Conservation (phyloP, 768 basidiomycete genomes). For the Auricularia cornea region DNA sequence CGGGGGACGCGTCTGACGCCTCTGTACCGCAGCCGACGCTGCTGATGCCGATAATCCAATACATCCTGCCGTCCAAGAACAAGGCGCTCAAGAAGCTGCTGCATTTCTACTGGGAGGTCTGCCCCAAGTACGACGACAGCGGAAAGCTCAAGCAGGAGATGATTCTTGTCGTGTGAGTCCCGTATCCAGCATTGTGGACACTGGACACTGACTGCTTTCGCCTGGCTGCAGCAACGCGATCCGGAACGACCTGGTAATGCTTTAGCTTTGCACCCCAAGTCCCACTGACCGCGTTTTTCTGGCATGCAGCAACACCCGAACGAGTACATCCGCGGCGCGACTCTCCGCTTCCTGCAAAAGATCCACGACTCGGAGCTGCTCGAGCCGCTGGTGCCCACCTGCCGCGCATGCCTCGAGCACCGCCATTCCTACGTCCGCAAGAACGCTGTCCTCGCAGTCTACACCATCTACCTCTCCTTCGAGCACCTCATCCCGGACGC, state of each 20-base stretch:
- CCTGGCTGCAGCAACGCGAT: slow-evolving; percentile 70
- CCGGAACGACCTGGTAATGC: slow-evolving; percentile 69
- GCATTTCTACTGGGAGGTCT: slow-evolving; percentile 96
- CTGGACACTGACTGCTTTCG: too few relatives aligned
- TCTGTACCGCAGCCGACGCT: slow-evolving; percentile 73
- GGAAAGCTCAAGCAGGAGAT: slow-evolving; percentile 99
- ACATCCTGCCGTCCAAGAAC: slow-evolving; percentile 88
- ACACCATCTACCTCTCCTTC: slow-evolving; percentile 88
- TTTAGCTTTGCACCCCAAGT: slow-evolving; percentile 1
- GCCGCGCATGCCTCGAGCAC: slow-evolving; percentile 91
- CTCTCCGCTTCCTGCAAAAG: slow-evolving; percentile 92
- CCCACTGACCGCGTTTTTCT: slow-evolving; percentile 9
- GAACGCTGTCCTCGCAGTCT: slow-evolving; percentile 95
- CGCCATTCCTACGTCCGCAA: slow-evolving; percentile 97
- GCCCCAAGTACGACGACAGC: slow-evolving; percentile 93
- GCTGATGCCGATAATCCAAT: slow-evolving; percentile 98
- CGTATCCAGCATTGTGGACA: too few relatives aligned
- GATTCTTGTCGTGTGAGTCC: slow-evolving; percentile 92
- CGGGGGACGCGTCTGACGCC: too few relatives aligned
- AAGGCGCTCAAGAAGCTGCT: slow-evolving; percentile 96
- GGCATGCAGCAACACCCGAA: slow-evolving; percentile 77
- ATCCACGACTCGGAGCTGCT: slow-evolving; percentile 90
- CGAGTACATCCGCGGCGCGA: slow-evolving; percentile 98
- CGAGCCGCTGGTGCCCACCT: slow-evolving; percentile 91
- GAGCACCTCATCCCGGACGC: slow-evolving; percentile 95